Percentiles rank a stretch among this genome's conserved stretches.
Evolutionary conservation across 2,329 filamentous ascomycete species (phyloP).

Genomic region (Calonectria pteridis): DNA sequence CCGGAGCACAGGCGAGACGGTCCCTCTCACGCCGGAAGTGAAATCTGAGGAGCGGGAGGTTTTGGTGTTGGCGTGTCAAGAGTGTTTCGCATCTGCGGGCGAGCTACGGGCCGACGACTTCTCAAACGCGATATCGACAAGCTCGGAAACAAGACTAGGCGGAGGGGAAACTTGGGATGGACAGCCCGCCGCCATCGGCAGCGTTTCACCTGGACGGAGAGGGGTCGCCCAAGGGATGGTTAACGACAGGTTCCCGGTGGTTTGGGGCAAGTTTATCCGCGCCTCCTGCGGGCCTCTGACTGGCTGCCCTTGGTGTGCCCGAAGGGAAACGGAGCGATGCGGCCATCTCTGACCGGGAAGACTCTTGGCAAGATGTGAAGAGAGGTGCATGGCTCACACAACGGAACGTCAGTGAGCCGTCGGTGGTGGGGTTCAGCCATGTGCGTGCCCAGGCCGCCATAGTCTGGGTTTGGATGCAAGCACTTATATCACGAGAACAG

Average conservation of each 20-base stretch:
- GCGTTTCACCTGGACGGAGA: constrained; percentile 13
- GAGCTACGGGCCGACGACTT: constrained; percentile 2
- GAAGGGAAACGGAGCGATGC: neutral
- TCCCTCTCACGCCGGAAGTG: neutral
- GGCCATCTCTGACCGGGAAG: neutral
- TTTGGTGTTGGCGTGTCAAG: constrained; percentile 17
- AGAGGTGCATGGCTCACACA: neutral
- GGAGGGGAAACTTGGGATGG: neutral
- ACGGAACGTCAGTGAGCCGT: constrained; percentile 15
- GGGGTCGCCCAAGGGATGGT: neutral
- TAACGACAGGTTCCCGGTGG: neutral
- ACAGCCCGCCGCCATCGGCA: neutral
- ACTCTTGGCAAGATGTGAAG: constrained; percentile 7
- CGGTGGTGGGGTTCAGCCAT: neutral
- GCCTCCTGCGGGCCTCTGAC: neutral
- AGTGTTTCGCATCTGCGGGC: constrained; percentile 24
- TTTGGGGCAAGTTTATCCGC: neutral
- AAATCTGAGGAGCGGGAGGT: neutral
- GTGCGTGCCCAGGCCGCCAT: neutral
- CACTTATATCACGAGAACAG: constrained; percentile 9
- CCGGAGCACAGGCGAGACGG: constrained; percentile 1
- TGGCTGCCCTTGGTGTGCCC: too few relatives aligned
- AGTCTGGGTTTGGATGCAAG: neutral
- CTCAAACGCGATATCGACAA: neutral
- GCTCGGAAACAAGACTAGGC: neutral